phyloP scores from a whole-genome alignment of 1,284 basidiomycete species.

The Heterobasidion irregulare region DNA sequence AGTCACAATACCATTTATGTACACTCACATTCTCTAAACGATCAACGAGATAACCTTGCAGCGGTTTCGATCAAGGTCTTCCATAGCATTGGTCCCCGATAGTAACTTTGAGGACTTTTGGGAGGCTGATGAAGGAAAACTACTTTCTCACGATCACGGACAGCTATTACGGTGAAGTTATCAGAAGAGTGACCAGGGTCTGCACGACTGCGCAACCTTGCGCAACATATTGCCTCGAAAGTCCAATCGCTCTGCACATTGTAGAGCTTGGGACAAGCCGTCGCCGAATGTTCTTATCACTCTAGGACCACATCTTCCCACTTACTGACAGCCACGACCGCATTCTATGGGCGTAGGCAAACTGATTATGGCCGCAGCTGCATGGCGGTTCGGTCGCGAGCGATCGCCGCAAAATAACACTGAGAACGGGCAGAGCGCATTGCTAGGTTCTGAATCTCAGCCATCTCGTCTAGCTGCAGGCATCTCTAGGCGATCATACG shows the following conservation, averaged over 20 bases:
- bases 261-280: background rate
- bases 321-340: background rate
- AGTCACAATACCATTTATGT: too few species aligned
- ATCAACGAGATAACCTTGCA: too few species aligned
- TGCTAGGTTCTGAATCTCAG: background rate
- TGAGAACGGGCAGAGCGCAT: background rate
- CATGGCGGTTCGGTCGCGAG: background rate
- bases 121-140: too few species aligned
- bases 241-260: background rate
- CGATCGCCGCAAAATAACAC: background rate
- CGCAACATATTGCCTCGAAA: too few species aligned
- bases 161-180: too few species aligned
- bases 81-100: too few species aligned
- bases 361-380: background rate
- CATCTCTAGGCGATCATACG: slow-evolving; percentile 7
- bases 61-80: too few species aligned
- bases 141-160: too few species aligned
- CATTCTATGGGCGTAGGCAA: background rate
- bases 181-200: too few species aligned
- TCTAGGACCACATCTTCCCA: background rate
- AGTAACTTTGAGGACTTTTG: too few species aligned
- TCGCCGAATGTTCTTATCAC: background rate
- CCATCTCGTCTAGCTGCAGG: background rate
- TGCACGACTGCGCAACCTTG: too few species aligned
- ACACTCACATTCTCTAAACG: too few species aligned